A percentile compares a stretch with the other conserved stretches of the same genome.
These are phyloP conservation scores for Solanum paucissectum DNA, from an alignment of 257 asterid genomes.

Conservation along the genomic window DNA sequence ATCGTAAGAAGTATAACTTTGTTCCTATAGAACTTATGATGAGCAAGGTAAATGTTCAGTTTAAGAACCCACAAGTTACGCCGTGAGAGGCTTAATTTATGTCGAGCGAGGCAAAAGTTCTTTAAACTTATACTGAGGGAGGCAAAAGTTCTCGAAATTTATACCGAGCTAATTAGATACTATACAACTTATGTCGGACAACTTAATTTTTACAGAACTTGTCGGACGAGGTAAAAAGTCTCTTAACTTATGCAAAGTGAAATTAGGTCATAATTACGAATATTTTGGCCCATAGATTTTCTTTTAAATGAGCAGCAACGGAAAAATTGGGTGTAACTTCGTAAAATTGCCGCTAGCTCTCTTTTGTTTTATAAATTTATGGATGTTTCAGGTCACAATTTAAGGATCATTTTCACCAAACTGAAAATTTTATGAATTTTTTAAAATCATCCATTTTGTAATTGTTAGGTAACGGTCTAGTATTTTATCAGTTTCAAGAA, in stretches of 20 bases:
- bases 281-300: neutral
- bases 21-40: too few species aligned
- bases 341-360: neutral
- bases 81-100: neutral
- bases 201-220: neutral
- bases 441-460: neutral
- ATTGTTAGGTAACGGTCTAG: neutral
- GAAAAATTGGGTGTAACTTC: neutral
- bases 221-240: neutral
- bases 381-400: neutral
- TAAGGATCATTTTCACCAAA: neutral
- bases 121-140: too few species aligned
- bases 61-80: neutral
- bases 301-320: neutral
- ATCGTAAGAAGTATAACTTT: neutral
- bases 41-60: too few species aligned
- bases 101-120: too few species aligned
- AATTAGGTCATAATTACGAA: neutral
- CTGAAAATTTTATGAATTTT: neutral
- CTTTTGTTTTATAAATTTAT: neutral
- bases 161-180: too few species aligned
- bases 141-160: too few species aligned
- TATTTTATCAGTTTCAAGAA: neutral
- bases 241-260: neutral
- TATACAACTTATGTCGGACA: neutral